Percentiles rank a stretch among this genome's conserved stretches.
These are phyloP conservation scores for Pythium sukuiense DNA, from an alignment of 352 stramenopile species.

Conservation along the genomic window DNA sequence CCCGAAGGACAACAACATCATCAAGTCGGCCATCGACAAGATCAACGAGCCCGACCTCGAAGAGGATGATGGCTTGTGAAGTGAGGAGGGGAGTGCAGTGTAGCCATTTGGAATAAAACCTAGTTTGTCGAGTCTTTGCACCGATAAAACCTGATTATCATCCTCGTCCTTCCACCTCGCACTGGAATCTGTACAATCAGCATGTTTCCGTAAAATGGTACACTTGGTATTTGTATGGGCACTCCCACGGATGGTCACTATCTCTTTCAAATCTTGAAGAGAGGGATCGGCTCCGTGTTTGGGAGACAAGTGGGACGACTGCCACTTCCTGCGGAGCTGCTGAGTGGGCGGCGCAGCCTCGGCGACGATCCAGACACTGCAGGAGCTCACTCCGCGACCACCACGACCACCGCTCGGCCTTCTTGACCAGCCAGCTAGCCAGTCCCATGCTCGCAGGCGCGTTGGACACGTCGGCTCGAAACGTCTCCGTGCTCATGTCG, in stretches of 20 bases:
- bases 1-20: slow-evolving; percentile 96
- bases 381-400: neutral
- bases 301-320: neutral
- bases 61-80: slow-evolving; percentile 32
- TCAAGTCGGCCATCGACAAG: slow-evolving; percentile 95
- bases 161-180: neutral
- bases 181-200: neutral
- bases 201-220: neutral
- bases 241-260: slow-evolving; percentile 18
- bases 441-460: neutral
- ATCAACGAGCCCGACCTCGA: slow-evolving; percentile 73
- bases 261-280: slow-evolving; percentile 18
- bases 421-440: neutral
- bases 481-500: slow-evolving; percentile 15
- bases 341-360: neutral
- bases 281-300: slow-evolving; percentile 18
- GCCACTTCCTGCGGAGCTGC: slow-evolving; percentile 3
- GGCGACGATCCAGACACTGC: neutral
- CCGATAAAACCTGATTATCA: slow-evolving; percentile 4
- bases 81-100: neutral
- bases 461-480: slow-evolving; percentile 4
- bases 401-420: slow-evolving; percentile 7
- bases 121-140: neutral
- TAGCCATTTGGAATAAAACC: slow-evolving; percentile 11
- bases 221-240: slow-evolving; percentile 20